Evolutionary conservation across 805 yeast species (phyloP).

Genomic region (Ogataea kodamae): DNA sequence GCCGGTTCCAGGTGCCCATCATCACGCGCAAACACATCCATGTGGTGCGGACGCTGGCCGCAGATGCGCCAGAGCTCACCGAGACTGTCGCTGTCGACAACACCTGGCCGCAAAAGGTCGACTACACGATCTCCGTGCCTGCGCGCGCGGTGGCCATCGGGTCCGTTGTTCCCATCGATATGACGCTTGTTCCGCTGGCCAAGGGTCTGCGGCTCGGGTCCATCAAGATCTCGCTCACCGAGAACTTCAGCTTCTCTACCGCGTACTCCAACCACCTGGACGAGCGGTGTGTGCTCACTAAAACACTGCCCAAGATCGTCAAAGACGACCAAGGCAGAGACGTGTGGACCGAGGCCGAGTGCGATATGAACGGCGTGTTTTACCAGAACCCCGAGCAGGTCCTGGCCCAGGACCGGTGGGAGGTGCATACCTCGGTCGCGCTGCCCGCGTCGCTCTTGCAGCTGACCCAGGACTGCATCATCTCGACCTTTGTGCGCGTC

Average conservation of each 20-base stretch:
- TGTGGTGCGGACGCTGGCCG: slow-evolving; percentile 79
- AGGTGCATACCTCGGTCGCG: slow-evolving; percentile 52
- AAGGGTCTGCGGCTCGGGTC: slow-evolving; percentile 79
- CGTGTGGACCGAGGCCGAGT: slow-evolving; percentile 36
- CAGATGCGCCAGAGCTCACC: slow-evolving; percentile 81
- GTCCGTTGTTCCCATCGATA: slow-evolving; percentile 63
- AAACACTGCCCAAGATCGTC: slow-evolving; percentile 40
- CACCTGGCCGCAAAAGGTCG: slow-evolving; percentile 93
- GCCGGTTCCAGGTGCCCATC: slow-evolving; percentile 66
- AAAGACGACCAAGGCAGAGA: slow-evolving; percentile 39
- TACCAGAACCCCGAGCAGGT: slow-evolving; percentile 30
- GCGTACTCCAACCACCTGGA: slow-evolving; percentile 54
- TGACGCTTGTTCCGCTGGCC: slow-evolving; percentile 70
- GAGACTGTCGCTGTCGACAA: slow-evolving; percentile 94
- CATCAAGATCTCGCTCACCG: slow-evolving; percentile 65
- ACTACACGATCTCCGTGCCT: slow-evolving; percentile 83
- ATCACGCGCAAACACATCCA: slow-evolving; percentile 68
- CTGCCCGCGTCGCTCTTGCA: slow-evolving; percentile 72
- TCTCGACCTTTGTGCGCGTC: slow-evolving; percentile 67
- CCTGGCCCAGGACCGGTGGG: slow-evolving; percentile 67
- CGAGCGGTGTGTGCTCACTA: slow-evolving; percentile 57
- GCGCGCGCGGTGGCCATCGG: slow-evolving; percentile 90
- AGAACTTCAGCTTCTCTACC: slow-evolving; percentile 57
- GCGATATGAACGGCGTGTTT: slow-evolving; percentile 38
- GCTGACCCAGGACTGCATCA: slow-evolving; percentile 84